Evolutionary conservation across 352 stramenopile species (phyloP).

Genomic region (Globisporangium spiculum): DNA sequence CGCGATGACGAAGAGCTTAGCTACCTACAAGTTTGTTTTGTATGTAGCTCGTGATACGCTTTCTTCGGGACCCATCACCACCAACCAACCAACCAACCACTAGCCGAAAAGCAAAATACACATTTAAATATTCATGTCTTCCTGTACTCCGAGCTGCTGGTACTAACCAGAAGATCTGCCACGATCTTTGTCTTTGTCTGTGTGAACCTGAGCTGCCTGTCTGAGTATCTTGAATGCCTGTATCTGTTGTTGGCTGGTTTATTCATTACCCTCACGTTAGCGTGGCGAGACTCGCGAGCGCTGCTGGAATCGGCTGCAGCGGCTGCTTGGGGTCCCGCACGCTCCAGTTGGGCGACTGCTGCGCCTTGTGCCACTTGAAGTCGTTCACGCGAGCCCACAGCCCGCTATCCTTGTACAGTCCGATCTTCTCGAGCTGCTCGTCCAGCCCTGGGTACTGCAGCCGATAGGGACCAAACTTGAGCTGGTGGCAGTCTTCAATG

Average conservation of each 20-base stretch:
- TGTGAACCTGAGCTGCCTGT: too few species aligned
- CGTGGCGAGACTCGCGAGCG: slow-evolving; percentile 29
- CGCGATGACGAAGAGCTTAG: background rate
- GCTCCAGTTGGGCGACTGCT: slow-evolving; percentile 87
- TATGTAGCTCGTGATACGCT: too few species aligned
- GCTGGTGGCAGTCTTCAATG: slow-evolving; percentile 86
- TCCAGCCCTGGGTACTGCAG: slow-evolving; percentile 62
- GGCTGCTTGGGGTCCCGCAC: slow-evolving; percentile 50
- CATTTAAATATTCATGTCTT: slow-evolving; percentile 14
- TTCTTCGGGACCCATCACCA: background rate
- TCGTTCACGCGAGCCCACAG: slow-evolving; percentile 90
- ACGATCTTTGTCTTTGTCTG: too few species aligned
- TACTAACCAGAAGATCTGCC: too few species aligned
- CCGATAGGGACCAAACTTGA: slow-evolving; percentile 79
- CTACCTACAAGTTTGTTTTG: background rate
- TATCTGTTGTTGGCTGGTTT: too few species aligned
- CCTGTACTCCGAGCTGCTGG: background rate
- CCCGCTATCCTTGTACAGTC: slow-evolving; percentile 48
- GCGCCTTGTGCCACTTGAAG: slow-evolving; percentile 89
- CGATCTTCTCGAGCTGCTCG: slow-evolving; percentile 54
- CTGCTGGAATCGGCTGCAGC: slow-evolving; percentile 33
- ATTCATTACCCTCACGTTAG: background rate
- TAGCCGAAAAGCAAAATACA: slow-evolving; percentile 1
- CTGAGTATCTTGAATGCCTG: too few species aligned
- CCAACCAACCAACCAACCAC: background rate